Conservation (phyloP, 2,329 filamentous ascomycete genomes). For the Claviceps paspali region DNA sequence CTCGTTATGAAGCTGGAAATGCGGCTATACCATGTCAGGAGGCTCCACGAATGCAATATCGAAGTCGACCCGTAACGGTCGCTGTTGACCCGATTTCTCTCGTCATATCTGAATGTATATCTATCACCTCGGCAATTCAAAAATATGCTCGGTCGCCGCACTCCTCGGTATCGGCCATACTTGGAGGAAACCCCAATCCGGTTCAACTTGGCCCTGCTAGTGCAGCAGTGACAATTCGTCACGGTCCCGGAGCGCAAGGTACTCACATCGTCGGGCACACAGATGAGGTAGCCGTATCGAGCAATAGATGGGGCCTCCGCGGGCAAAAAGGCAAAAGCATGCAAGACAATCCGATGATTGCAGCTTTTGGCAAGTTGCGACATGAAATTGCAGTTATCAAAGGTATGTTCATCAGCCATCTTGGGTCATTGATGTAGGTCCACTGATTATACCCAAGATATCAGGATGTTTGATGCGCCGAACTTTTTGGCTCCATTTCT, state of each 20-base stretch:
- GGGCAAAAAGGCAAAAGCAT: slow-evolving; percentile 95
- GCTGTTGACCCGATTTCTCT: slow-evolving; percentile 83
- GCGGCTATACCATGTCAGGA: slow-evolving; percentile 8
- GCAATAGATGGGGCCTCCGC: slow-evolving; percentile 81
- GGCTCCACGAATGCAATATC: slow-evolving; percentile 38
- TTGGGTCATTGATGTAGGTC: no score
- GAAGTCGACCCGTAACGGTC: slow-evolving; percentile 53
- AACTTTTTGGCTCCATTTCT: slow-evolving; percentile 85
- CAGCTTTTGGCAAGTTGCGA: slow-evolving; percentile 79
- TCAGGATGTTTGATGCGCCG: slow-evolving; percentile 75
- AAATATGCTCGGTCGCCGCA: slow-evolving; percentile 94
- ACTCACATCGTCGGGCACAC: slow-evolving; percentile 24
- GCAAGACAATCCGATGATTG: slow-evolving; percentile 93
- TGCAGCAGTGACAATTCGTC: slow-evolving; percentile 24
- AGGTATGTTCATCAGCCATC: slow-evolving; percentile 32
- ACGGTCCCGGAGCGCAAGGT: slow-evolving; percentile 22
- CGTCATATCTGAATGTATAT: slow-evolving; percentile 97
- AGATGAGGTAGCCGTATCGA: slow-evolving; percentile 36
- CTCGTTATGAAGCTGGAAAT: neutral
- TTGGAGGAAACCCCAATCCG: slow-evolving; percentile 57
- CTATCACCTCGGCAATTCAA: slow-evolving; percentile 93
- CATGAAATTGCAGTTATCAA: slow-evolving; percentile 76
- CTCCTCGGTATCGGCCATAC: slow-evolving; percentile 87
- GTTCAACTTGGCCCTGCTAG: slow-evolving; percentile 36
- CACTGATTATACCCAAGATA: slow-evolving; percentile 39